These are phyloP conservation scores for Fusarium avenaceum DNA, from an alignment of 2,329 filamentous ascomycete genomes.

Conservation along the genomic window DNA sequence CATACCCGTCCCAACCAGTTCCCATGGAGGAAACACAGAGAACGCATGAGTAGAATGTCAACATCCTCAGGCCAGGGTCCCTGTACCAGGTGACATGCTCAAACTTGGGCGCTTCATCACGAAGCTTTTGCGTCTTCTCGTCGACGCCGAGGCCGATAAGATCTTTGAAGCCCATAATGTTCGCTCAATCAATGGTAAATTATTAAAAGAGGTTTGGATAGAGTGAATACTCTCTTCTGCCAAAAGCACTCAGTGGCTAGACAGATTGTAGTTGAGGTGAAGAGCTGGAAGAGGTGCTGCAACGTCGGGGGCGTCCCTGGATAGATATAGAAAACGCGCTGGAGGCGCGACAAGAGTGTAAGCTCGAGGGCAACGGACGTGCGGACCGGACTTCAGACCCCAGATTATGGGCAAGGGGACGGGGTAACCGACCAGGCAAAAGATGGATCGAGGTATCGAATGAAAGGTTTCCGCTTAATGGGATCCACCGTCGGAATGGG, in stretches of 20 bases:
- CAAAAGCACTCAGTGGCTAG: not conserved
- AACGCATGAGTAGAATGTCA: conserved; percentile 55
- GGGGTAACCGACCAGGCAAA: conserved; percentile 26
- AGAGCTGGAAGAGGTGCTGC: not conserved
- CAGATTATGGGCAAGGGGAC: conserved; percentile 18
- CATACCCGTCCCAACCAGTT: conserved; percentile 44
- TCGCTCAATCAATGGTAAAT: not conserved
- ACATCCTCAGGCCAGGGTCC: conserved; percentile 69
- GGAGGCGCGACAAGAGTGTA: conserved; percentile 14
- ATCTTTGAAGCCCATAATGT: conserved; percentile 30
- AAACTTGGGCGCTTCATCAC: conserved; percentile 63
- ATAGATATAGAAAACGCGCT: conserved; percentile 29
- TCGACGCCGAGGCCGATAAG: conserved; percentile 28
- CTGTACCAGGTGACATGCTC: conserved; percentile 68
- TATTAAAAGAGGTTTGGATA: not conserved
- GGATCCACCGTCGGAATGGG: conserved; percentile 30
- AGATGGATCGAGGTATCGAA: conserved; percentile 7
- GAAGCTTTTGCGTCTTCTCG: conserved; percentile 39
- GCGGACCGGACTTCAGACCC: conserved; percentile 32
- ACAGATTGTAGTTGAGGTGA: conserved; percentile 10
- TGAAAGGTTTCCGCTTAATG: conserved; percentile 3
- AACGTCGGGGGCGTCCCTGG: conserved; percentile 2
- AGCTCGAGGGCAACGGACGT: conserved; percentile 12
- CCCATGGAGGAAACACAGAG: conserved; percentile 34
- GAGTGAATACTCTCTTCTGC: not conserved